A percentile compares a stretch with the other conserved stretches of the same genome.
phyloP scores from a whole-genome alignment of 2,329 filamentous ascomycete species.

The Cladosporium sp. region DNA sequence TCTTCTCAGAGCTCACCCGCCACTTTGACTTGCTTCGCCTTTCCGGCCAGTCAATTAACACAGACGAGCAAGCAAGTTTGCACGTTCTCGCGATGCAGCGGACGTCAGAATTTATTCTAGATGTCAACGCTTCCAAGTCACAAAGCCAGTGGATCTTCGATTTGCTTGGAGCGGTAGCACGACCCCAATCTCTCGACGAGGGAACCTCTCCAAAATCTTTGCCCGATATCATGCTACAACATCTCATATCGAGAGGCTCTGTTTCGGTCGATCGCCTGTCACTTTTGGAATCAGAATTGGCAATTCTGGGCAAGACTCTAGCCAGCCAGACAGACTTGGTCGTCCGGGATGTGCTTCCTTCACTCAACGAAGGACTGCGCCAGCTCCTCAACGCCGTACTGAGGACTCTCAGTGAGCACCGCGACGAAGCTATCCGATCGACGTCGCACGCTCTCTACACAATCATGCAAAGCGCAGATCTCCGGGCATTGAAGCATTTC shows the following conservation, averaged over 20 bases:
- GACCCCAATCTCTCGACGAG: background rate
- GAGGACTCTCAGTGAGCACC: background rate
- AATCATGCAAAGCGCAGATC: background rate
- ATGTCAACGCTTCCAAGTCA: background rate
- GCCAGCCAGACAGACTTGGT: constrained; percentile 29
- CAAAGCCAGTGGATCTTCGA: background rate
- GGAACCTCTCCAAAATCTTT: background rate
- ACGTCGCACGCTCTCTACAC: background rate
- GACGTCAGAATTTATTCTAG: background rate
- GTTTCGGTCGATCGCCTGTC: constrained; percentile 7
- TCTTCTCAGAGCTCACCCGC: constrained; percentile 5
- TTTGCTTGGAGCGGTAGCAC: constrained; percentile 3
- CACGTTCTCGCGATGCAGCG: constrained; percentile 17
- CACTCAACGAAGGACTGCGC: constrained; percentile 8
- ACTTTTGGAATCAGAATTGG: constrained; percentile 21
- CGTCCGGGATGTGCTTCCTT: constrained; percentile 18
- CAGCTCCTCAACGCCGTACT: constrained; percentile 8
- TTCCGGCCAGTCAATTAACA: constrained; percentile 2
- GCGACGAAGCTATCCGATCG: background rate
- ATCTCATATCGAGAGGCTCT: background rate
- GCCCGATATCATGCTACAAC: background rate
- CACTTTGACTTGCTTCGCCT: constrained; percentile 17
- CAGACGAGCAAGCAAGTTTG: constrained; percentile 6
- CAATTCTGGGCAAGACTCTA: constrained; percentile 28
- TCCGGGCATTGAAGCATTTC: background rate